Conservation (phyloP, 2,329 filamentous ascomycete genomes). For the Aspergillus sp. region DNA sequence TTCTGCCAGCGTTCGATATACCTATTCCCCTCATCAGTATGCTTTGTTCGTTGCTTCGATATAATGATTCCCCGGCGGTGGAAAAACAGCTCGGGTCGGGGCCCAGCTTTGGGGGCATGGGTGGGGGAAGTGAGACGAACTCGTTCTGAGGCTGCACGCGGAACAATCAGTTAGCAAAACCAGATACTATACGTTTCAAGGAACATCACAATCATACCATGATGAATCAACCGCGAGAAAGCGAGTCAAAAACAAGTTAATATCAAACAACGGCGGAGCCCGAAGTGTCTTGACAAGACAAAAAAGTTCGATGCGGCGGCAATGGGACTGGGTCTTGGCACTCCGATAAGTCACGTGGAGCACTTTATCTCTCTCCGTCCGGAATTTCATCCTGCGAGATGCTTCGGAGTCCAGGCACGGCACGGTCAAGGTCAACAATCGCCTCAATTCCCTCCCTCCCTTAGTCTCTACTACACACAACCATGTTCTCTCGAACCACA, state of each 20-base stretch:
- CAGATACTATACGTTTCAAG: background rate
- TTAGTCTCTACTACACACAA: slow-evolving; percentile 8
- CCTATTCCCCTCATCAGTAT: slow-evolving; percentile 30
- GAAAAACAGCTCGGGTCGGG: slow-evolving; percentile 15
- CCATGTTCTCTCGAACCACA: slow-evolving; percentile 43
- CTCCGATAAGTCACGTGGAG: slow-evolving; percentile 23
- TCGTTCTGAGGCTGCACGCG: slow-evolving; percentile 45
- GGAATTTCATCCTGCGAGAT: slow-evolving; percentile 33
- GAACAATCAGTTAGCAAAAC: slow-evolving; percentile 12
- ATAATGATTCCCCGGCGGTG: slow-evolving; percentile 1
- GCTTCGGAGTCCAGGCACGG: background rate
- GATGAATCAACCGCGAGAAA: slow-evolving; percentile 26
- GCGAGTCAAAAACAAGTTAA: slow-evolving; percentile 12
- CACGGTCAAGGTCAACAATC: background rate
- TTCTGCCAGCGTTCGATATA: slow-evolving; percentile 78
- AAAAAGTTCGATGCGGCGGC: slow-evolving; percentile 20
- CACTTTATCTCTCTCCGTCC: slow-evolving; percentile 28
- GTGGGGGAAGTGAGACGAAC: slow-evolving; percentile 34
- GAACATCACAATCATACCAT: slow-evolving; percentile 31
- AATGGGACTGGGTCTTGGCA: slow-evolving; percentile 10
- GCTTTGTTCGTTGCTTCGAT: background rate
- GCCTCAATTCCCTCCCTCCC: background rate
- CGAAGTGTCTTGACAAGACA: slow-evolving; percentile 21
- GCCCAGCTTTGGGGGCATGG: background rate
- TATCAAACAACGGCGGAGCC: slow-evolving; percentile 9